A percentile compares a stretch with the other conserved stretches of the same genome.
Evolutionary conservation across 805 yeast species (phyloP).

Genomic region (Ogataea henricii): DNA sequence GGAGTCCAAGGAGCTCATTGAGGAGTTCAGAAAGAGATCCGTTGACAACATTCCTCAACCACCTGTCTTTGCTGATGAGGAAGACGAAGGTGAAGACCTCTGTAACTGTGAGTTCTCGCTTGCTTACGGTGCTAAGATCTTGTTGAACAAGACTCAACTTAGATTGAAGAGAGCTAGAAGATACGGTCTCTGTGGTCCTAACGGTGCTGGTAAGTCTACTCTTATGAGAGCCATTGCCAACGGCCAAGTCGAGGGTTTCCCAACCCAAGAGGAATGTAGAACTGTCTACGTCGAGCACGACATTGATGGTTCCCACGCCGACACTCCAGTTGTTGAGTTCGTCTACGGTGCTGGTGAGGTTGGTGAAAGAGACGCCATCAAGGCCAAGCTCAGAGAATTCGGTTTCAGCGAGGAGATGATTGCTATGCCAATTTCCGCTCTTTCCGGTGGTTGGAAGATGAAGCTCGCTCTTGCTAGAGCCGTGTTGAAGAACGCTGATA

Average conservation of each 20-base stretch:
- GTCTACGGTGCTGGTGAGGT: conserved; percentile 81
- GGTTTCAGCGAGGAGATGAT: conserved; percentile 94
- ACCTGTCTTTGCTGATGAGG: conserved; percentile 87
- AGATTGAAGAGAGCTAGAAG: conserved; percentile 99
- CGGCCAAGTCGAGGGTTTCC: conserved; percentile 99
- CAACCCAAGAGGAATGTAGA: conserved; percentile 97
- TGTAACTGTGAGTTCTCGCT: conserved; percentile 99
- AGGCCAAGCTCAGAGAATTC: conserved; percentile 81
- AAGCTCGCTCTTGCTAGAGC: conserved; percentile 99
- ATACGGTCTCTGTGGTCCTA: conserved; percentile 98
- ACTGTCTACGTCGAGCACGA: conserved; percentile 99
- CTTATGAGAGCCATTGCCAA: conserved; percentile 95
- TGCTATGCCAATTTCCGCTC: conserved; percentile 88
- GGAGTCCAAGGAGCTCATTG: conserved; percentile 86
- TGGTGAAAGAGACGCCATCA: conserved; percentile 72
- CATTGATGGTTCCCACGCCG: conserved; percentile 97
- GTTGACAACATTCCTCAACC: conserved; percentile 98
- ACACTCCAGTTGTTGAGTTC: conserved; percentile 90
- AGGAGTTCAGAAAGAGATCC: conserved; percentile 93
- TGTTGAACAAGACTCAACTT: conserved; percentile 98
- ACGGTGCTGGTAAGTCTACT: conserved; percentile 99
- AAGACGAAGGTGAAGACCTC: conserved; percentile 98
- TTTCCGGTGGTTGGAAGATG: conserved; percentile 99
- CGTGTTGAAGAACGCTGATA: conserved; percentile 97
- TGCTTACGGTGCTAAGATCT: conserved; percentile 99